Conservation (phyloP, 2,329 filamentous ascomycete species). For the Aspergillus unguis region DNA sequence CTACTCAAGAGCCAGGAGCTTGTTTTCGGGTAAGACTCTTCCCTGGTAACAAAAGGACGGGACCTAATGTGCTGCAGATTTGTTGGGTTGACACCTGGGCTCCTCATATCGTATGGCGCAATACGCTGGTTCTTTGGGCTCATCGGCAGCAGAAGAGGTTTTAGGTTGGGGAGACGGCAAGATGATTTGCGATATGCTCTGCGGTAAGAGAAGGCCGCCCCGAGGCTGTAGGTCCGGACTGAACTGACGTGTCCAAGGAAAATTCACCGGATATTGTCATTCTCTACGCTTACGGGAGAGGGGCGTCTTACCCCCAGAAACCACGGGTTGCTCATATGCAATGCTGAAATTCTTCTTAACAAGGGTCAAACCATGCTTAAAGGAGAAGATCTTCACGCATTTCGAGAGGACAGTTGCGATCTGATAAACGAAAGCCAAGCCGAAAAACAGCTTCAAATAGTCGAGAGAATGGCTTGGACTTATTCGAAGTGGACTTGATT, state of each 20-base stretch:
- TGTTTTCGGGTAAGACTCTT: constrained; percentile 65
- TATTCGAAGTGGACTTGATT: constrained; percentile 70
- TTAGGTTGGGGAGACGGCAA: constrained; percentile 62
- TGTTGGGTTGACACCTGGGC: constrained; percentile 84
- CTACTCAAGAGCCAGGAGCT: constrained; percentile 94
- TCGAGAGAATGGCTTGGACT: constrained; percentile 84
- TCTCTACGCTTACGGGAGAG: constrained; percentile 66
- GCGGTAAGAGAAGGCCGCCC: constrained; percentile 46
- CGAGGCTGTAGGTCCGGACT: not conserved
- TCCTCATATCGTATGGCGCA: constrained; percentile 78
- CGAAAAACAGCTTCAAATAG: constrained; percentile 70
- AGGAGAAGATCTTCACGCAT: constrained; percentile 72
- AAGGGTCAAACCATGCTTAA: constrained; percentile 68
- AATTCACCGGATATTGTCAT: constrained; percentile 75
- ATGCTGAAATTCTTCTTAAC: constrained; percentile 77
- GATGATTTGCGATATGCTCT: constrained; percentile 72
- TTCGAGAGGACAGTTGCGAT: constrained; percentile 82
- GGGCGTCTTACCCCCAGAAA: constrained; percentile 85
- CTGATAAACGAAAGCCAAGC: constrained; percentile 76
- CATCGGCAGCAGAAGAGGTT: constrained; percentile 68
- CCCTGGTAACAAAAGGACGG: not conserved
- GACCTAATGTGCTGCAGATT: constrained; percentile 54
- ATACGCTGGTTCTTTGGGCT: constrained; percentile 67
- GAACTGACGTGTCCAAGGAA: constrained; percentile 49
- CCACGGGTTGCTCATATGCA: constrained; percentile 83